These are phyloP conservation scores for Salix purpurea DNA, from an alignment of 345 rosid genomes.

Conservation along the genomic window DNA sequence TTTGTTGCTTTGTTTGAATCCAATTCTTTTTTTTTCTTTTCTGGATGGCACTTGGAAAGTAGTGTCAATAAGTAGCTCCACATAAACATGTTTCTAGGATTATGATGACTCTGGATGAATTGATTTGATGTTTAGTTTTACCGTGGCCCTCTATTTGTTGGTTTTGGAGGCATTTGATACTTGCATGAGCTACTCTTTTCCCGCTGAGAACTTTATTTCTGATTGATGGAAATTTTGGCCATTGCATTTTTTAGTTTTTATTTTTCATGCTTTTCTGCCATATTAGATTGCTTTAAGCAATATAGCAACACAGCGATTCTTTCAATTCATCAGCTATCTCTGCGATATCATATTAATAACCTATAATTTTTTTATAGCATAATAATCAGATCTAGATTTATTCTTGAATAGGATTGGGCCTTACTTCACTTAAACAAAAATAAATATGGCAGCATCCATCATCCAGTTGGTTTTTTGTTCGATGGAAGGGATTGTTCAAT, in stretches of 20 bases:
- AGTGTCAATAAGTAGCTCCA: conserved; percentile 45
- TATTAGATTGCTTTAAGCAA: background rate
- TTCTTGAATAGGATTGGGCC: background rate
- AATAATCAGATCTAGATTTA: background rate
- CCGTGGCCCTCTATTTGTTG: conserved; percentile 3
- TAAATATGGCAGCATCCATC: no score
- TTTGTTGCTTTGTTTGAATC: conserved; percentile 13
- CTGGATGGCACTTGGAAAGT: conserved; percentile 21
- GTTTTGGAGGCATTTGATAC: conserved; percentile 12
- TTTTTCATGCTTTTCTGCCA: background rate
- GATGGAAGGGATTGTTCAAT: no score
- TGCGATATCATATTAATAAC: no score
- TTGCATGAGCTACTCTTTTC: conserved; percentile 5
- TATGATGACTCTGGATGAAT: conserved; percentile 21
- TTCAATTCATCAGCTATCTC: background rate
- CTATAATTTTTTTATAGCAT: background rate
- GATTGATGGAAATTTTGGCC: conserved; percentile 5
- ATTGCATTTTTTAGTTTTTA: background rate
- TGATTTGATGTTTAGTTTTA: conserved; percentile 15
- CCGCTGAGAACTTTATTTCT: conserved; percentile 7
- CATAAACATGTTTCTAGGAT: conserved; percentile 14
- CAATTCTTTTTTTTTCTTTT: conserved; percentile 8
- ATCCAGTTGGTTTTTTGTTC: no score
- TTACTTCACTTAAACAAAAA: background rate
- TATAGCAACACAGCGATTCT: background rate